phyloP scores from a whole-genome alignment of 345 rosid species.

The Arabis hirsuta region DNA sequence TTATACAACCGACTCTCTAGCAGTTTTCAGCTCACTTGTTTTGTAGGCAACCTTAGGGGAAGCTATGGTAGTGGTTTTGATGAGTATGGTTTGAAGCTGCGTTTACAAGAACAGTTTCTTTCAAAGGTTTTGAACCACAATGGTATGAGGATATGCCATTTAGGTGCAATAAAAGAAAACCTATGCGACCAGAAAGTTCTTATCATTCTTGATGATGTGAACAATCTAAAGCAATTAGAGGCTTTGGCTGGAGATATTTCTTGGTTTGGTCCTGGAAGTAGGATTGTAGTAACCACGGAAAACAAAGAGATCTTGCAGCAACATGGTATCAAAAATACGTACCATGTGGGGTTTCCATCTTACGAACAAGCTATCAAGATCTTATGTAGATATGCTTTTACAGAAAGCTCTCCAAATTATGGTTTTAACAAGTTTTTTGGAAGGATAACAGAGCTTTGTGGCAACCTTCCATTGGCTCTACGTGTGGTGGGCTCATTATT shows the following conservation, averaged over 20 bases:
- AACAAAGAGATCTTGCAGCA: conserved; percentile 32
- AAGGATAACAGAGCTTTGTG: conserved; percentile 1
- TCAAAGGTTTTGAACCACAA: background rate
- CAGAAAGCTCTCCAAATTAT: background rate
- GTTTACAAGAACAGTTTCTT: conserved; percentile 16
- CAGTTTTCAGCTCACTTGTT: background rate
- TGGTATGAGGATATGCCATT: conserved; percentile 25
- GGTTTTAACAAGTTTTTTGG: background rate
- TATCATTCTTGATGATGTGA: conserved; percentile 59
- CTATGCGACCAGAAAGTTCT: conserved; percentile 36
- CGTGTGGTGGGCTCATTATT: conserved; percentile 38
- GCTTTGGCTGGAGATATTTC: conserved; percentile 47
- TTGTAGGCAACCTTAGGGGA: background rate
- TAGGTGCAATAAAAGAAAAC: background rate
- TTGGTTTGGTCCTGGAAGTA: conserved; percentile 55
- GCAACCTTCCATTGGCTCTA: conserved; percentile 42
- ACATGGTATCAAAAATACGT: background rate
- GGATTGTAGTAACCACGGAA: conserved; percentile 63
- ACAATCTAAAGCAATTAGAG: conserved; percentile 46
- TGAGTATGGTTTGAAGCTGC: too few species aligned
- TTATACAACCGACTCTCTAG: background rate
- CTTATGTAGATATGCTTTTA: conserved; percentile 28
- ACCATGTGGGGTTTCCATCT: conserved; percentile 16
- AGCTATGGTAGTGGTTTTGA: background rate
- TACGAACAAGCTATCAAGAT: conserved; percentile 20